These are phyloP conservation scores for Drechslerella dactyloides DNA, from an alignment of 2,329 filamentous ascomycete species.

Conservation along the genomic window DNA sequence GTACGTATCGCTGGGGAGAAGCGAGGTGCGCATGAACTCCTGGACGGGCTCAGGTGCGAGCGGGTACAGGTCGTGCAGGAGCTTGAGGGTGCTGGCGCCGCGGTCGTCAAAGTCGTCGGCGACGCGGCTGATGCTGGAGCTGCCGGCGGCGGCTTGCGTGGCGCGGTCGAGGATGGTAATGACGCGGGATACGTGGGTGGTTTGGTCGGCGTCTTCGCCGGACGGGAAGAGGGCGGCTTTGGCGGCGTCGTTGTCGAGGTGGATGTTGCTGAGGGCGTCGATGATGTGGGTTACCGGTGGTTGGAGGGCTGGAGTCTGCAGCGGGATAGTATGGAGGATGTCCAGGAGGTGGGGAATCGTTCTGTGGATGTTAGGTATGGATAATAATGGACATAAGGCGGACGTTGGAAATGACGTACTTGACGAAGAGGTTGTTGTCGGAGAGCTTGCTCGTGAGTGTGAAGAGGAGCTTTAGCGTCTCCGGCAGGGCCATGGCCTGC, in stretches of 20 bases:
- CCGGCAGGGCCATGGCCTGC: constrained; percentile 78
- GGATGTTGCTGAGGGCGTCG: constrained; percentile 81
- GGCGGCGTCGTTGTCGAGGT: constrained; percentile 65
- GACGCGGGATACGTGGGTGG: constrained; percentile 63
- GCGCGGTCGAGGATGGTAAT: constrained; percentile 35
- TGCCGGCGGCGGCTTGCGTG: constrained; percentile 7
- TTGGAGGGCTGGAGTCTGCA: constrained; percentile 72
- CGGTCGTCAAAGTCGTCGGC: constrained; percentile 71
- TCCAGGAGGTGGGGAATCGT: constrained; percentile 72
- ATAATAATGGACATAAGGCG: constrained; percentile 5
- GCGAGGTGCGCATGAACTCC: constrained; percentile 67
- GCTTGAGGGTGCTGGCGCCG: constrained; percentile 74
- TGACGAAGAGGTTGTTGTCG: constrained; percentile 24
- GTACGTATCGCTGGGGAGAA: constrained; percentile 74
- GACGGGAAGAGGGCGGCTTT: constrained; percentile 66
- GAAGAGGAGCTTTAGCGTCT: constrained; percentile 87
- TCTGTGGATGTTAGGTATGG: constrained; percentile 16
- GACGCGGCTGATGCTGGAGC: neutral
- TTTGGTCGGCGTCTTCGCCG: constrained; percentile 6
- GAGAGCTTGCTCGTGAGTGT: constrained; percentile 68
- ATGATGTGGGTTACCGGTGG: constrained; percentile 74
- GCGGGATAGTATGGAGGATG: constrained; percentile 67
- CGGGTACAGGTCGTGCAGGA: constrained; percentile 74
- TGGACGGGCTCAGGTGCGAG: constrained; percentile 70
- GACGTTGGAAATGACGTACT: constrained; percentile 11